These are phyloP conservation scores for Suillus hirtellus DNA, from an alignment of 768 basidiomycete species.

Conservation along the genomic window DNA sequence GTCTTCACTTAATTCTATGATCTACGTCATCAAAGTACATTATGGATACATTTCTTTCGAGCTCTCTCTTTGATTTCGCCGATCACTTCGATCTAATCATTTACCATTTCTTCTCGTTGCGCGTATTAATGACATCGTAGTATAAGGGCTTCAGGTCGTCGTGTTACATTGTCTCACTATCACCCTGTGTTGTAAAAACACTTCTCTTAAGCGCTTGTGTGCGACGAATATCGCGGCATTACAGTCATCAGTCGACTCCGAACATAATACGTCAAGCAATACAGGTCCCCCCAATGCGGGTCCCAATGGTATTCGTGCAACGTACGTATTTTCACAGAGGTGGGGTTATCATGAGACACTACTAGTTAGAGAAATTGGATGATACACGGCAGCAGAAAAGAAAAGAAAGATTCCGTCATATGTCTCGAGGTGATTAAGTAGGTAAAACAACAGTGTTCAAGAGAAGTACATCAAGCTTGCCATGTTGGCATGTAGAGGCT, in stretches of 20 bases:
- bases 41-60: not conserved
- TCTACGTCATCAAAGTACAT: not conserved
- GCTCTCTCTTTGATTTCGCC: not conserved
- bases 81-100: not conserved
- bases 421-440: not conserved
- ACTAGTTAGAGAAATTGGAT: not conserved
- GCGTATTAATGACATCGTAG: not conserved
- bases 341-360: not conserved
- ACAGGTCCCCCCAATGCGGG: not conserved
- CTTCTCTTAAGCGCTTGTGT: not conserved
- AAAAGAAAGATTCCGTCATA: too few species aligned
- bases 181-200: not conserved
- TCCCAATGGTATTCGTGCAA: not conserved
- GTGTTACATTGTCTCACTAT: not conserved
- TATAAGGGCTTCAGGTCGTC: not conserved
- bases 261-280: not conserved
- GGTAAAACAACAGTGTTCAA: constrained; percentile 14
- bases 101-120: not conserved
- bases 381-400: not conserved
- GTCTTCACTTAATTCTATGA: not conserved
- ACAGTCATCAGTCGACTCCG: not conserved
- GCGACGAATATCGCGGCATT: not conserved
- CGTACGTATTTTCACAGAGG: not conserved
- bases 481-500: constrained; percentile 53
- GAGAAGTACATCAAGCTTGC: constrained; percentile 62